A percentile compares a stretch with the other conserved stretches of the same genome.
Conservation (phyloP, 2,329 filamentous ascomycete genomes). For the Colletotrichum cordylinicola region DNA sequence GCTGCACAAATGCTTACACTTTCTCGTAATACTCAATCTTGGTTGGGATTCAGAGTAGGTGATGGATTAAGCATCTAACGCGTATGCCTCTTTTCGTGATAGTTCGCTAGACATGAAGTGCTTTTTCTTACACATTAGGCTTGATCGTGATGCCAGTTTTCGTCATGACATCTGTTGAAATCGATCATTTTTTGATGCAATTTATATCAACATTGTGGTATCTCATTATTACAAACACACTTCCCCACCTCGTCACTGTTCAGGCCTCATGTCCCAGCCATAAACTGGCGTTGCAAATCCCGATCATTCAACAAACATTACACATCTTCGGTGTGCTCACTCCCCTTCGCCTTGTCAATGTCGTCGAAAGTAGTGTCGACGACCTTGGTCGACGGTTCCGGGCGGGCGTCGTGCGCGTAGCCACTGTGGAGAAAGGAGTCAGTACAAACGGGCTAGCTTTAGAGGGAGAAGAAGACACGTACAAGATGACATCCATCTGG, state of each 20-base stretch:
- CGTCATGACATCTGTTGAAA: not conserved
- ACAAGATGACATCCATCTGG: conserved; percentile 47
- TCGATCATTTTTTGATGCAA: rapidly evolving
- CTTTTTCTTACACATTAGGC: not conserved
- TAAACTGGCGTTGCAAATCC: not conserved
- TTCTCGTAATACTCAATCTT: not conserved
- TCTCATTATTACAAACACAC: not conserved
- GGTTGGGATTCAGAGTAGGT: not conserved
- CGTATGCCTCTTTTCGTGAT: not conserved
- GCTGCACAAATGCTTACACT: too few relatives aligned
- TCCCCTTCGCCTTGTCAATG: not conserved
- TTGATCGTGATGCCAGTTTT: not conserved
- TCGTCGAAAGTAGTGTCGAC: not conserved
- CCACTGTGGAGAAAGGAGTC: not conserved
- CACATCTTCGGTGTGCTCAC: conserved; percentile 5
- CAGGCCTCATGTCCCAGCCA: rapidly evolving
- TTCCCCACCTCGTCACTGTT: not conserved
- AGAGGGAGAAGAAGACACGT: not conserved
- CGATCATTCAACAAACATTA: not conserved
- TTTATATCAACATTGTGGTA: not conserved
- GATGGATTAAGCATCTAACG: not conserved
- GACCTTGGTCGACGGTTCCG: not conserved
- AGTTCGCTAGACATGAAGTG: not conserved
- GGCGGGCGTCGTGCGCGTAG: conserved; percentile 12
- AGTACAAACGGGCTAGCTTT: too few relatives aligned